Base-by-base conservation (phyloP, 345 rosid genomes). In the Citrus trifoliata region DNA sequence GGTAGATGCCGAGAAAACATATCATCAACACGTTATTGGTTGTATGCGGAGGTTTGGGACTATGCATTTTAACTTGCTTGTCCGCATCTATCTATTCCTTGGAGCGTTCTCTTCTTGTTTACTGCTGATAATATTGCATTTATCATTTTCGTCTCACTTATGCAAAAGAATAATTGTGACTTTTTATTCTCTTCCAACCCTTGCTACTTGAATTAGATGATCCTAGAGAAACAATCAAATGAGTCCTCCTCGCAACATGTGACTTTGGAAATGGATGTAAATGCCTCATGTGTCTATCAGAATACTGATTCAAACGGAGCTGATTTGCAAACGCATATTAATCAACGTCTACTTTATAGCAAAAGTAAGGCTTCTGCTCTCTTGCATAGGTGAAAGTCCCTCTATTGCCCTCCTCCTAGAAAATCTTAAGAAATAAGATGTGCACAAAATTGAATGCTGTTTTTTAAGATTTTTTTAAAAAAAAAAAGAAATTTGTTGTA, bases 1-100 rank as follows among this genome's bases (percentile, higher is more conserved):
- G 98, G 92, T 93, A 78, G 95, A 96, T 83, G 94, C 97, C 0
- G 98, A 96, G 88, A 92, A 86, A 87, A 78, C 89, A 67, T 96
- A 91, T 83, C 98, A 93, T 89, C 94, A 82, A 79, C 89, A 76
- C 33, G 85, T 89, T 80, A 90, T 93, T 82, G 82, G 84, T 88
- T 93, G 33, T 83, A 91, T 66, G 82, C 90, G 16, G 93, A 93
- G 97, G 99, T 96, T 68, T 78, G 92, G 82, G 75, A 28, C 60
- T 46, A 3, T 60, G 58, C 21, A 6, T 51, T 33, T 14, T 28
- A 66, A 72, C 56, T 73, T 56, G 25, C 75, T 77, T 74, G 40
- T 24, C 25, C 53, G 48, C 25, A 46, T 32, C 46, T 73, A n/a
- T 7, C 4, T 61, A 9, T 42, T 22, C 40, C 21, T 75, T 27